phyloP scores from a whole-genome alignment of 306 rosid genomes.

The Rosa lucieae region DNA sequence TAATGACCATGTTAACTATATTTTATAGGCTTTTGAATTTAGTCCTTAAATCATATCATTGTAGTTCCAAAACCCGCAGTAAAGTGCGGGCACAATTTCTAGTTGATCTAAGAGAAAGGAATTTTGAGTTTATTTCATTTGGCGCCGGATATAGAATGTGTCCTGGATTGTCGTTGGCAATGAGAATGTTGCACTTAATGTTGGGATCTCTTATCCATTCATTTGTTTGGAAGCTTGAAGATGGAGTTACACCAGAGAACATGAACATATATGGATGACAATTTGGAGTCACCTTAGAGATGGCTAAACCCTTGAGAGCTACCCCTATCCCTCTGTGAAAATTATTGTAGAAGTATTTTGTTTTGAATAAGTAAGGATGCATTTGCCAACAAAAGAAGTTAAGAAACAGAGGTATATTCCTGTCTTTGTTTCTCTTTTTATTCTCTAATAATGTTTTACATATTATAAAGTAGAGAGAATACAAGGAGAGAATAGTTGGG shows the following conservation, averaged over 20 bases:
- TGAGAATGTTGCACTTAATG: slow-evolving; percentile 48
- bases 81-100: too few relatives aligned
- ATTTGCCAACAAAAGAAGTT: too few relatives aligned
- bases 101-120: slow-evolving; percentile 40
- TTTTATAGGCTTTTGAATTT: too few relatives aligned
- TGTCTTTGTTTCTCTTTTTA: too few relatives aligned
- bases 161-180: slow-evolving; percentile 47
- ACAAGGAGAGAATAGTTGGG: too few relatives aligned
- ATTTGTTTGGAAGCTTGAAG: slow-evolving; percentile 64
- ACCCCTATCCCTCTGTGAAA: slow-evolving; percentile 25
- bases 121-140: slow-evolving; percentile 52
- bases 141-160: slow-evolving; percentile 47
- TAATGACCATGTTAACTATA: too few relatives aligned
- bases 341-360: too few relatives aligned
- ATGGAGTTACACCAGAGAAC: slow-evolving; percentile 26
- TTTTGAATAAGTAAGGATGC: too few relatives aligned
- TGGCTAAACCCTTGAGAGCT: slow-evolving; percentile 40
- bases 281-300: slow-evolving; percentile 43
- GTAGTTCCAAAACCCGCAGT: too few relatives aligned
- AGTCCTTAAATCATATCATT: too few relatives aligned
- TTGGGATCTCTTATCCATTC: slow-evolving; percentile 48
- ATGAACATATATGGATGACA: slow-evolving; percentile 48
- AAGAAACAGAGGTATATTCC: too few relatives aligned
- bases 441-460: neutral
- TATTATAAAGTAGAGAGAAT: too few relatives aligned